A percentile compares a stretch with the other conserved stretches of the same genome.
These are phyloP conservation scores for Babjeviella inositovora DNA, from an alignment of 805 yeast genomes.

Conservation along the genomic window DNA sequence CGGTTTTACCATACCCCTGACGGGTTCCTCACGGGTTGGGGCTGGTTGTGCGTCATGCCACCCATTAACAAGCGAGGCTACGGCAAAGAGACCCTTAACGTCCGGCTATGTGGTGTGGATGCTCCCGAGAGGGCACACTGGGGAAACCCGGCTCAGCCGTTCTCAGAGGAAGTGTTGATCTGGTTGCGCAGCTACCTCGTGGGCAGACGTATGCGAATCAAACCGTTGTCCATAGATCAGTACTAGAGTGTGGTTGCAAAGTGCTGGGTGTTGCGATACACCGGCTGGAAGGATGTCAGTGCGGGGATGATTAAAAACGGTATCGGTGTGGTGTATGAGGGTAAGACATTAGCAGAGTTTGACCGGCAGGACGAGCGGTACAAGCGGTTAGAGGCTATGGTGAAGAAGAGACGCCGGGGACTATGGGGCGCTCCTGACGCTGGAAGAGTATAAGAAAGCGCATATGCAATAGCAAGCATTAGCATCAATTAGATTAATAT, in stretches of 20 bases:
- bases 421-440: slow-evolving; percentile 62
- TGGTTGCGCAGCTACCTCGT: slow-evolving; percentile 60
- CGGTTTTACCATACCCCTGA: slow-evolving; percentile 91
- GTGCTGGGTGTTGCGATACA: too few species aligned
- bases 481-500: too few species aligned
- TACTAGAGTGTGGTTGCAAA: slow-evolving; percentile 79
- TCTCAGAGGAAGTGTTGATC: slow-evolving; percentile 62
- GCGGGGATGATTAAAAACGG: slow-evolving; percentile 78
- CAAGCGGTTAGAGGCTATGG: slow-evolving; percentile 37
- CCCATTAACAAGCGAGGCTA: slow-evolving; percentile 25
- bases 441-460: slow-evolving; percentile 59
- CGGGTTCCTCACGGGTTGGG: slow-evolving; percentile 82
- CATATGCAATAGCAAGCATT: too few species aligned
- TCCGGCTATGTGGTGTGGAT: slow-evolving; percentile 84
- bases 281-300: slow-evolving; percentile 69
- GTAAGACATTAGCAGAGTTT: slow-evolving; percentile 67
- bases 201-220: slow-evolving; percentile 54
- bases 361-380: slow-evolving; percentile 60
- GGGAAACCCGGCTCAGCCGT: slow-evolving; percentile 87
- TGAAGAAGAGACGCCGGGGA: slow-evolving; percentile 43
- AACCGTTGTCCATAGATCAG: slow-evolving; percentile 76
- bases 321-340: slow-evolving; percentile 78
- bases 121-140: slow-evolving; percentile 95
- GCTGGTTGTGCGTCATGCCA: slow-evolving; percentile 69
- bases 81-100: slow-evolving; percentile 56